Conservation (phyloP, 257 asterid species). For the Scutellaria baicalensis region DNA sequence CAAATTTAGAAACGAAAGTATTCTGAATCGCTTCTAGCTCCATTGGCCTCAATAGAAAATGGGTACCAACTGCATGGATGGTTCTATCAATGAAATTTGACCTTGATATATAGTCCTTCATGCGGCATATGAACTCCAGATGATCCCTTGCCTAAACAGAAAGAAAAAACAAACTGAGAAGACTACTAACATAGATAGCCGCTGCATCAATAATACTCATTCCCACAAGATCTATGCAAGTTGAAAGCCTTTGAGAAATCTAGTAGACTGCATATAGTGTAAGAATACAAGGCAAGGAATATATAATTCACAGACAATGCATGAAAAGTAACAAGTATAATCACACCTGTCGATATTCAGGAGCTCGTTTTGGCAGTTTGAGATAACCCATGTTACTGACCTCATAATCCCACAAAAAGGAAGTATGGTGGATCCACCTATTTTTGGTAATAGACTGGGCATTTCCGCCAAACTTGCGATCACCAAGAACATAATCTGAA, state of each 20-base stretch:
- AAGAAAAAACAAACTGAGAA: neutral
- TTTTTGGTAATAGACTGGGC: conserved; percentile 82
- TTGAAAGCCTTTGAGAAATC: neutral
- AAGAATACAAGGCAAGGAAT: neutral
- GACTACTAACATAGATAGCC: no score
- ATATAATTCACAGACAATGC: neutral
- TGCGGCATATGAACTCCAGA: conserved; percentile 68
- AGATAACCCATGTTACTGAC: conserved; percentile 69
- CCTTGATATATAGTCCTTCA: conserved; percentile 68
- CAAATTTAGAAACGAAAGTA: conserved; percentile 24
- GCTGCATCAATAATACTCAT: no score
- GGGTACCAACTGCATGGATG: conserved; percentile 40
- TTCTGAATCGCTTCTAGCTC: conserved; percentile 25
- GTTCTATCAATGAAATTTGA: conserved; percentile 47
- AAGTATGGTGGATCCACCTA: conserved; percentile 93
- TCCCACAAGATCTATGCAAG: no score
- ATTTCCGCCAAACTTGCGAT: conserved; percentile 86
- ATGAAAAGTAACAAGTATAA: neutral
- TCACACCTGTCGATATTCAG: conserved; percentile 77
- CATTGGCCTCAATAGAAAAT: conserved; percentile 30
- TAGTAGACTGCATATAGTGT: neutral
- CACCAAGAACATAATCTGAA: conserved; percentile 80
- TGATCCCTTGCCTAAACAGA: conserved; percentile 59
- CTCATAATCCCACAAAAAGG: conserved; percentile 88
- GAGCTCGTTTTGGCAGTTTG: conserved; percentile 69